Evolutionary conservation across 1,284 basidiomycete genomes (phyloP), one percentile per base, ranked within the genome.

Genomic region (Ceratobasidium papillatum): DNA sequence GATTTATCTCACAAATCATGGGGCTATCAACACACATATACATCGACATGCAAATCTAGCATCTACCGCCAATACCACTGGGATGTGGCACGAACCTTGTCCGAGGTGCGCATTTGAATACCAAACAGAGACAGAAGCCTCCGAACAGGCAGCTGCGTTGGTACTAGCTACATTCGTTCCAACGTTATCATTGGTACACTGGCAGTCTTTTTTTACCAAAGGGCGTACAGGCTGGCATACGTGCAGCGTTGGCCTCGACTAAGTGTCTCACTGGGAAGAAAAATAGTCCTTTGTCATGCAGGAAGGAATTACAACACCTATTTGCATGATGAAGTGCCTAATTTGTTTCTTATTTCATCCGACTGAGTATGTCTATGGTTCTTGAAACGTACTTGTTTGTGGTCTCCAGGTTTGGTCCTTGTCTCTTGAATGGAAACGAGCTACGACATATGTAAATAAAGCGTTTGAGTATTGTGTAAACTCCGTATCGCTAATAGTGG

Each of bases 1-100:
- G 17, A 61, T 72, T 1, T 72, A 72, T 17, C 45, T 72, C 9
- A 72, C 69, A 2, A 45, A 36, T 1, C 69, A 72, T 38, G 32
- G 7, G 22, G 58, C 34, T 2, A 41, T 61, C 58, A 27, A 34
- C 11, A 19, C 17, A 14, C 58, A 41, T 41, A 5, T 27, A 54
- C 3, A 25, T 25, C 51, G 27, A 2, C 51, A 54, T 30, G 7
- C 47, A 17, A 4, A 22, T 12, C 19, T 22, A 51, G 4, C 22
- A 22, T 4, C 3, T 32, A 5, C 51, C 2, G 27, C 17, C 25
- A 30, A 61, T 7, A 4, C 36, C 7, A 47, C 17, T n/a, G n/a
- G n/a, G n/a, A n/a, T 36, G 7, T 69, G 66, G 66, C 36, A 25
- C 22, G 19, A 22, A 1, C 56, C 69, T 17, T 72, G 69, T 45